Evolutionary conservation across 179 eudicot genomes (phyloP), one percentile per base, ranked within the genome.

Genomic region (Actinidia arguta): DNA sequence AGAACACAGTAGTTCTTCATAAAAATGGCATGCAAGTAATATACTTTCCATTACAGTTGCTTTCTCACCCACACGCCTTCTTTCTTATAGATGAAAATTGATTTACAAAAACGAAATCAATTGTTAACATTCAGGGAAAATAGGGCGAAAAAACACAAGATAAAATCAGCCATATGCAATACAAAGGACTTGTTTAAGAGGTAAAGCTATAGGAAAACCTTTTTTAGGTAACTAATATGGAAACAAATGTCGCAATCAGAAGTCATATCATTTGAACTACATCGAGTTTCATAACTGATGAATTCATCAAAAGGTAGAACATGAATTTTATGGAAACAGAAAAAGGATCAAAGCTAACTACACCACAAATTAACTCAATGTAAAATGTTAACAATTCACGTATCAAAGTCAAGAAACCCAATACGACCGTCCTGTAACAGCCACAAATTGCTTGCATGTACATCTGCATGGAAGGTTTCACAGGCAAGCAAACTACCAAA

Each of bases 371-470:
- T 14, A 69, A 69, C 44, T 24, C 18, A 17, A 79, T 12, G 42
- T 18, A 44, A 81, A 73, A 39, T 13, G 77, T 46, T 76, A 74
- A 66, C 46, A 44, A 86, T 84, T n/a, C n/a, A n/a, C n/a, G n/a
- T 90, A 95, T 98, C 99, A 83, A 96, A 96, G 85, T 96, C 99
- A 78, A 96, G 96, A 87, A 92, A 96, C 58, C 99, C 99, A 82
- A 96, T 96, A 27, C 99, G 98, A 14, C 99, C 95, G 83, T 96
- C 99, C 82, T 95, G 98, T 61, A 96, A 85, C 83, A 90, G 85
- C 99, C 99, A 96, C 76, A 96, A 90, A 85, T 96, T 96, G 81
- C 99, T 98, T 46, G 99, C 99, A 90, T 96, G 99, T 58, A 96
- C 99, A 85, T 96, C 99, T 46, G 99, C 99, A 89, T 94, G 99